phyloP scores from a whole-genome alignment of 202 grass and related monocot genomes.

The Setaria italica region DNA sequence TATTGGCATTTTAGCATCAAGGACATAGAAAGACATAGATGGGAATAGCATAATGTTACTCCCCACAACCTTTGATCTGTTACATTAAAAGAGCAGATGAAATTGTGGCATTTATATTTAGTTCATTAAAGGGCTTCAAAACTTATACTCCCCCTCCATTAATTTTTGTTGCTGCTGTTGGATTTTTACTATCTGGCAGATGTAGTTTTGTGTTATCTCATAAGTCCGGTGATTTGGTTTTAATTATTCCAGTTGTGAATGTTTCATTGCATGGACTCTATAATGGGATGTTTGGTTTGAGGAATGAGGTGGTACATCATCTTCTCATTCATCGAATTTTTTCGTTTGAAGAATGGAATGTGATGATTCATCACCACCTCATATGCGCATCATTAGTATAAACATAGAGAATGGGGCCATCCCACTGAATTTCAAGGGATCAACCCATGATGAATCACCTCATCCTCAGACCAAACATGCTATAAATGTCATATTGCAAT shows the following conservation, averaged over 20 bases:
- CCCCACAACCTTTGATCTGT: background rate
- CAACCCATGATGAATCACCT: too few species aligned
- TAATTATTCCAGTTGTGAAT: background rate
- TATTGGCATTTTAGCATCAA: background rate
- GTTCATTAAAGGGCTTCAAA: background rate
- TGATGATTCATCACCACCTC: too few species aligned
- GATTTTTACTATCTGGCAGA: background rate
- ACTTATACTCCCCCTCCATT: background rate
- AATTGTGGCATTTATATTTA: background rate
- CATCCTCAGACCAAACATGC: too few species aligned
- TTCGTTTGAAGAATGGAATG: too few species aligned
- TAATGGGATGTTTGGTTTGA: background rate
- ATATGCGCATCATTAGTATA: too few species aligned
- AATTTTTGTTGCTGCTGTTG: background rate
- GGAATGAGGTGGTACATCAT: too few species aligned
- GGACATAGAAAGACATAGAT: background rate
- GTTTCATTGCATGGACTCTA: background rate
- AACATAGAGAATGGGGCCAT: too few species aligned
- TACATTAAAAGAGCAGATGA: background rate
- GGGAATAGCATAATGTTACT: background rate
- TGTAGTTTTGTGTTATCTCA: too few species aligned
- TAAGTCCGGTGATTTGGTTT: background rate
- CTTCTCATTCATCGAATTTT: too few species aligned
- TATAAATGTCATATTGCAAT: background rate
- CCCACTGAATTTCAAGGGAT: too few species aligned